Evolutionary conservation across 192 early-diverging fungal species (phyloP), one percentile per base, ranked within the genome.

Genomic region (Backusella sp.): DNA sequence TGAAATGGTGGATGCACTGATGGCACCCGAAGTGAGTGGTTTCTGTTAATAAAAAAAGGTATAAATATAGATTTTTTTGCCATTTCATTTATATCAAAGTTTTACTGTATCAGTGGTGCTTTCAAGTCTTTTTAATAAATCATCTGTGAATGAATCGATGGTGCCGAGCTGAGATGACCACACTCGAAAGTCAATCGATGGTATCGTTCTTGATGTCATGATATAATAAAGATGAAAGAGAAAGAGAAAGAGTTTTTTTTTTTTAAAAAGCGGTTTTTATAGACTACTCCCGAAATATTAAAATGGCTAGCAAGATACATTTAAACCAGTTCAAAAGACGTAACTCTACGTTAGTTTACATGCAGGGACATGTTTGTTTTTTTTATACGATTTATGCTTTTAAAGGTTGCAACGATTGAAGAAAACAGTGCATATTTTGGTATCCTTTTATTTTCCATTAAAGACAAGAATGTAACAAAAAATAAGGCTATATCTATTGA

Each of bases 401-500:
- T 39, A 11, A 39, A 39, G 8, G 8, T 0, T 12, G 8, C 8
- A 32, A 39, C 8, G 11, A 39, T 32, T 2, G 30, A 39, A 3
- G 11, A 32, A 32, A 32, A 32, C 32, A 32, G 32, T 32, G 32
- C 32, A 2, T 32, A 32, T 32, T 44, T 44, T 19, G 53, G n/a
- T 59, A 59, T 59, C 23, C 23, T 59, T 59, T 59, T 32, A 32
- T 32, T 32, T 32, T 32, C 32, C 32, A 32, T 32, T 3, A 32
- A 32, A 32, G 32, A 59, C 26, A 21, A n/a, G 49, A n/a, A 21
- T 23, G 15, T 23, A 9, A 9, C 8, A 32, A 32, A 68, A 14
- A 32, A 3, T 32, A 3, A 32, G 32, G 32, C 32, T 32, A 12
- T 37, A 28, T 11, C 77, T 82, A 85, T 76, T 78, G 77, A 19